A percentile compares a stretch with the other conserved stretches of the same genome.
Conservation (phyloP, 2,329 filamentous ascomycete genomes). For the Stachybotrys chlorohalonatus region DNA sequence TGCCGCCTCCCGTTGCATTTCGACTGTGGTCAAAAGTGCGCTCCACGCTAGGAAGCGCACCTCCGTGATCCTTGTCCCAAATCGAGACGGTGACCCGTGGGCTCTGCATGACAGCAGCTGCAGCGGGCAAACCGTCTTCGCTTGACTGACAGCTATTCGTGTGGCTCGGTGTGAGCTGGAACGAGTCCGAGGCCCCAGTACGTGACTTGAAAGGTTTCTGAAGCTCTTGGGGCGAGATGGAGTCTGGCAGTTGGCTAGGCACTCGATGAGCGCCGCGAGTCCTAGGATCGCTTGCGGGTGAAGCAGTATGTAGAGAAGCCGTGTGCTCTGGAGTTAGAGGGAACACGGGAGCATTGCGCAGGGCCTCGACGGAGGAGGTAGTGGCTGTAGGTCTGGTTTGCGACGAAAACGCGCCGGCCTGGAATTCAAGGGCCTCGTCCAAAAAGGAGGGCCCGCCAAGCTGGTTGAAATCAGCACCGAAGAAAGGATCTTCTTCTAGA, state of each 20-base stretch:
- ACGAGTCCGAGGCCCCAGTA: slow-evolving; percentile 16
- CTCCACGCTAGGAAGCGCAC: slow-evolving; percentile 28
- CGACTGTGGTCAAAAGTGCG: slow-evolving; percentile 28
- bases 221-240: slow-evolving; percentile 32
- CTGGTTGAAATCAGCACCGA: slow-evolving; percentile 38
- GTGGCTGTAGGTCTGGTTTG: slow-evolving; percentile 37
- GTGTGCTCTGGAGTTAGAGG: slow-evolving; percentile 45
- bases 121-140: slow-evolving; percentile 35
- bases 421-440: slow-evolving; percentile 19
- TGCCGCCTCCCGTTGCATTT: slow-evolving; percentile 22
- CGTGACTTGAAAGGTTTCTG: slow-evolving; percentile 28
- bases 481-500: slow-evolving; percentile 40
- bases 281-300: slow-evolving; percentile 25
- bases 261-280: slow-evolving; percentile 12
- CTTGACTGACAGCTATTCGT: slow-evolving; percentile 41
- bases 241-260: slow-evolving; percentile 18
- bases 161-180: slow-evolving; percentile 39
- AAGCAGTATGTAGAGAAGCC: slow-evolving; percentile 37
- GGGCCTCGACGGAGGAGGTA: background rate
- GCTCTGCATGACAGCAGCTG: slow-evolving; percentile 36
- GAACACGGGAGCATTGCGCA: slow-evolving; percentile 18
- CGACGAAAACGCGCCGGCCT: slow-evolving; percentile 29
- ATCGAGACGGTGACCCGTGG: slow-evolving; percentile 48
- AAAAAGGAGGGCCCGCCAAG: slow-evolving; percentile 36
- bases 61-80: slow-evolving; percentile 37